These are phyloP conservation scores for Solanum bulbocastanum DNA, from an alignment of 257 asterid species.

Conservation along the genomic window DNA sequence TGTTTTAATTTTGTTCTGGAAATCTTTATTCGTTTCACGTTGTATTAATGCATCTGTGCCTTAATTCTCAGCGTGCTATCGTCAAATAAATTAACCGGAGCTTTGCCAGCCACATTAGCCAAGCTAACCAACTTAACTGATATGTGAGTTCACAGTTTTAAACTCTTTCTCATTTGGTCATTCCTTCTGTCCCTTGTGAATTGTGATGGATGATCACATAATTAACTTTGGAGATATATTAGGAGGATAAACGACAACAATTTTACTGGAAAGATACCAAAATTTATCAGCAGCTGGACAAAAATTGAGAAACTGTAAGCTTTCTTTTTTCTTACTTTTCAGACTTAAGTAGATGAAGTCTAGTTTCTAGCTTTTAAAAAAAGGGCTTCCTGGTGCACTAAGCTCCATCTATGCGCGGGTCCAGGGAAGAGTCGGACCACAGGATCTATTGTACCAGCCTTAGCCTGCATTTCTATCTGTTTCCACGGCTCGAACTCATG, in stretches of 20 bases:
- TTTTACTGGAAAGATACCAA: constrained; percentile 81
- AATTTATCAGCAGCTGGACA: constrained; percentile 73
- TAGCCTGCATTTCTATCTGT: neutral
- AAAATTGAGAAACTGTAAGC: constrained; percentile 74
- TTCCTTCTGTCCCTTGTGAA: neutral
- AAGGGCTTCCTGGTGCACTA: neutral
- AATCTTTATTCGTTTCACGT: neutral
- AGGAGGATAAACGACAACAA: constrained; percentile 90
- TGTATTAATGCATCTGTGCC: constrained; percentile 1
- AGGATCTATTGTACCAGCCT: neutral
- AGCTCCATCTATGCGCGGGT: neutral
- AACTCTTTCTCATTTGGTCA: neutral
- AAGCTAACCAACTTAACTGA: constrained; percentile 60
- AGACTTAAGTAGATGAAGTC: neutral
- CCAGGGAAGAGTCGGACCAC: neutral
- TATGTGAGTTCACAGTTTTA: constrained; percentile 36
- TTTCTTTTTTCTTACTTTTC: neutral
- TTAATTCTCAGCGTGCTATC: constrained; percentile 43
- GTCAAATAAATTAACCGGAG: constrained; percentile 67
- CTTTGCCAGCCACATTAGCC: constrained; percentile 43
- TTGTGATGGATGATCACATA: neutral
- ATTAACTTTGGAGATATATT: neutral
- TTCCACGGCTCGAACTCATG: neutral
- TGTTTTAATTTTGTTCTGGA: neutral
- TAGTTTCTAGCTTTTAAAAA: neutral